Evolutionary conservation across 257 asterid species (phyloP).

Genomic region (Nicotiana obtusifolia): DNA sequence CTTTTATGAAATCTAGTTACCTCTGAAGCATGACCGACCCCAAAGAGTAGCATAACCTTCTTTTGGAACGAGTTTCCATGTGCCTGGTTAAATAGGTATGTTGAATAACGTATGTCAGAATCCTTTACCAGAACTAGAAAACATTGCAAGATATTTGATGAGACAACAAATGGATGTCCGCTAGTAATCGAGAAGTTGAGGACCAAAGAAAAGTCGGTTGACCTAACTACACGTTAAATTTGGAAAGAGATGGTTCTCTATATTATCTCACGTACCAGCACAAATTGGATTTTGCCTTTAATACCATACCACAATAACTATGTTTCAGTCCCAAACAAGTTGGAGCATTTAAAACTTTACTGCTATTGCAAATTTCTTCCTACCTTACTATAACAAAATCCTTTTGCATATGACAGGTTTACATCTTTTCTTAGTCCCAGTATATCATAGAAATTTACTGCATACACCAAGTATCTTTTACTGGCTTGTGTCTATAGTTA

Average conservation of each 20-base stretch:
- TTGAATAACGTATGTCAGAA: background rate
- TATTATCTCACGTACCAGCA: background rate
- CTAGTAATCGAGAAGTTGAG: background rate
- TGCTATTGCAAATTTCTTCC: background rate
- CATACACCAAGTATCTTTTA: background rate
- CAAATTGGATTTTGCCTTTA: background rate
- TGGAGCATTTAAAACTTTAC: no score
- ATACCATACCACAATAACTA: background rate
- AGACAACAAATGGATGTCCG: background rate
- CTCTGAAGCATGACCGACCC: slow-evolving; percentile 62
- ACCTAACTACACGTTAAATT: background rate
- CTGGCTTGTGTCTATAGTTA: background rate
- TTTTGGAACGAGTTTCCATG: slow-evolving; percentile 95
- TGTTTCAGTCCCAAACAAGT: no score
- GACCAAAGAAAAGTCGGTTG: background rate
- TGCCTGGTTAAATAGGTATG: slow-evolving; percentile 37
- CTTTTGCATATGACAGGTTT: background rate
- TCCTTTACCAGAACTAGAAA: background rate
- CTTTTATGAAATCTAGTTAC: slow-evolving; percentile 29
- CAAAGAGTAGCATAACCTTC: slow-evolving; percentile 83
- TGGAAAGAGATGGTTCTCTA: background rate
- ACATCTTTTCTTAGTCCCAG: background rate
- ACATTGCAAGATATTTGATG: background rate
- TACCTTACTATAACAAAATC: background rate
- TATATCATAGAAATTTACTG: background rate